These are phyloP conservation scores for Cercospora brassicicola DNA, from an alignment of 2,329 filamentous ascomycete genomes.

Conservation along the genomic window DNA sequence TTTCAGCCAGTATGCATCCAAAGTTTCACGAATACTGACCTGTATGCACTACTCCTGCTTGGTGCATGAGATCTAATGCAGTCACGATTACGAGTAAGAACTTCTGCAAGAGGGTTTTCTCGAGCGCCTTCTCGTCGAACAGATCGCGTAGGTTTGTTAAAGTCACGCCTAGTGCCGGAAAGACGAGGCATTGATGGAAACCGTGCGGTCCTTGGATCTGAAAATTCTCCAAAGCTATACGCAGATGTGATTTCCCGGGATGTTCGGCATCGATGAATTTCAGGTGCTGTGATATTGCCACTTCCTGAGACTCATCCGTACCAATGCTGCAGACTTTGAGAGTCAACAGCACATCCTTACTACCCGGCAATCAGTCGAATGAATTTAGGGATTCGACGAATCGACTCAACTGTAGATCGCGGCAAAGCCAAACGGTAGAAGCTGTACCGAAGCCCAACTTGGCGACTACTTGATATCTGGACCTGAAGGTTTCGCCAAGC, in stretches of 20 bases:
- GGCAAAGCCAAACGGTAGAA: conserved; percentile 47
- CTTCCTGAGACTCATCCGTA: not conserved
- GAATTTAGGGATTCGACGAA: not conserved
- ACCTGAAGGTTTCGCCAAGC: conserved; percentile 38
- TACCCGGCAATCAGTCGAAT: not conserved
- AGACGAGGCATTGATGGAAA: not conserved
- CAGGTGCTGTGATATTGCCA: not conserved
- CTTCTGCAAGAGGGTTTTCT: conserved; percentile 24
- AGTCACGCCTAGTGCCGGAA: not conserved
- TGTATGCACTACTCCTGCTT: conserved; percentile 26
- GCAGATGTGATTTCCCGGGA: not conserved
- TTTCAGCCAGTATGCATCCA: not conserved
- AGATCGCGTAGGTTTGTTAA: not conserved
- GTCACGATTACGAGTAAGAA: conserved; percentile 18
- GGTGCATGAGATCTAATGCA: conserved; percentile 13
- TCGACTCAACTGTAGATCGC: conserved; percentile 27
- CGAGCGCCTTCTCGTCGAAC: conserved; percentile 11
- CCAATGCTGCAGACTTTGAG: not conserved
- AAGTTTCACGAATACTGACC: conserved; percentile 13
- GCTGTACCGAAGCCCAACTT: conserved; percentile 47
- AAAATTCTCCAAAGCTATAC: not conserved
- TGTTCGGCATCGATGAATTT: not conserved
- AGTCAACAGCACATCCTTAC: not conserved
- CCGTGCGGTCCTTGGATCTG: not conserved
- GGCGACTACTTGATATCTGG: conserved; percentile 42